Conservation (phyloP, 805 yeast species). For the Pichia pseudocactophila region DNA sequence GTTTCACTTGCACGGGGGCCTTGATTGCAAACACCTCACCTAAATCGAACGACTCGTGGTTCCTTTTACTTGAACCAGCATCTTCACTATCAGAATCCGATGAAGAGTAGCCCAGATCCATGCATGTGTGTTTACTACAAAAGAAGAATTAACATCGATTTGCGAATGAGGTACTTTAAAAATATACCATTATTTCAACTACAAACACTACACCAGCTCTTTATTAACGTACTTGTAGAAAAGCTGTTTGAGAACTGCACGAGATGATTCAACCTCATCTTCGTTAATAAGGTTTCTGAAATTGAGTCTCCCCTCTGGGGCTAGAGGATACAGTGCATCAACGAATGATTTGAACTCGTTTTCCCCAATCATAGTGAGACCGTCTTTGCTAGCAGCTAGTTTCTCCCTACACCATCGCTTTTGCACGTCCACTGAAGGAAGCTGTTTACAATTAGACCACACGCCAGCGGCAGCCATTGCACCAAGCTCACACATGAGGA, state of each 20-base stretch:
- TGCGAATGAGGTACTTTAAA: too few relatives aligned
- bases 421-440: constrained; percentile 30
- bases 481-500: constrained; percentile 40
- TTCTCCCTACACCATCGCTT: constrained; percentile 1
- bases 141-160: too few relatives aligned
- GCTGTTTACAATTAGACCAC: constrained; percentile 34
- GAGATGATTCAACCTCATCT: constrained; percentile 1
- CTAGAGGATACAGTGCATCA: constrained; percentile 3
- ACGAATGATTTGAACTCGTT: constrained; percentile 1
- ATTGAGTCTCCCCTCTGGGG: constrained; percentile 8
- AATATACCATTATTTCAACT: too few relatives aligned
- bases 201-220: background rate
- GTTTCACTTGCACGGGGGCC: background rate
- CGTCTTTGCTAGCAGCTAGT: background rate
- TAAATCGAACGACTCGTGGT: background rate
- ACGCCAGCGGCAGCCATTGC: constrained; percentile 48
- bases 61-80: background rate
- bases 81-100: constrained; percentile 6
- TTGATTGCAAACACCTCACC: background rate
- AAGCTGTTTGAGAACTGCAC: background rate
- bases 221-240: constrained; percentile 4
- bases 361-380: background rate
- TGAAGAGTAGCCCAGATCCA: constrained; percentile 10
- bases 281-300: background rate
- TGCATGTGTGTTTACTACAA: background rate